These are phyloP conservation scores for Panus rudis DNA, from an alignment of 768 basidiomycete species.

Conservation along the genomic window DNA sequence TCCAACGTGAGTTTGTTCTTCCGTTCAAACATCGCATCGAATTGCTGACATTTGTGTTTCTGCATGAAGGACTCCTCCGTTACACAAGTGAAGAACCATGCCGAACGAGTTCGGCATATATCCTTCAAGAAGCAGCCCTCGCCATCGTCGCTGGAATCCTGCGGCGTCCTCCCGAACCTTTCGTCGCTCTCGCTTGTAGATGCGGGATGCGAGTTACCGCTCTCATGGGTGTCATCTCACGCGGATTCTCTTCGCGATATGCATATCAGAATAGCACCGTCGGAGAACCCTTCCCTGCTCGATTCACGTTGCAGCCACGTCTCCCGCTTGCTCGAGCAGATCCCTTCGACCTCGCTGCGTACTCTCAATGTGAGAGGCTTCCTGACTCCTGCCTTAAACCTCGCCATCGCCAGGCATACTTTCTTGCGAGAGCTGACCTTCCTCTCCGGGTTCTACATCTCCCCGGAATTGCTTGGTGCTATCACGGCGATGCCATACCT, in stretches of 20 bases:
- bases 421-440: constrained; percentile 14
- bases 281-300: constrained; percentile 1
- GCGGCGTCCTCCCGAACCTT: no score
- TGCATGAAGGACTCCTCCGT: neutral
- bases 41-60: neutral
- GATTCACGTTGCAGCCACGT: constrained; percentile 5
- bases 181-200: no score
- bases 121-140: neutral
- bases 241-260: constrained; percentile 6
- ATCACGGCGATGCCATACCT: constrained; percentile 14
- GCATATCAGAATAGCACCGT: constrained; percentile 9
- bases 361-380: constrained; percentile 15
- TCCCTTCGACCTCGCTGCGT: neutral
- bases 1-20: no score
- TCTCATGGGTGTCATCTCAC: constrained; percentile 4
- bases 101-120: neutral
- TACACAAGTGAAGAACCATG: neutral
- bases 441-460: constrained; percentile 8
- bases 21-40: no score
- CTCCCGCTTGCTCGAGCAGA: constrained; percentile 5
- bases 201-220: constrained; percentile 10
- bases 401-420: constrained; percentile 5
- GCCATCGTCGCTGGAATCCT: no score
- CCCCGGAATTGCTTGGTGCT: constrained; percentile 12
- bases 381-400: constrained; percentile 7